Evolutionary conservation across 768 basidiomycete genomes (phyloP).

Genomic region (Terana coerulea): DNA sequence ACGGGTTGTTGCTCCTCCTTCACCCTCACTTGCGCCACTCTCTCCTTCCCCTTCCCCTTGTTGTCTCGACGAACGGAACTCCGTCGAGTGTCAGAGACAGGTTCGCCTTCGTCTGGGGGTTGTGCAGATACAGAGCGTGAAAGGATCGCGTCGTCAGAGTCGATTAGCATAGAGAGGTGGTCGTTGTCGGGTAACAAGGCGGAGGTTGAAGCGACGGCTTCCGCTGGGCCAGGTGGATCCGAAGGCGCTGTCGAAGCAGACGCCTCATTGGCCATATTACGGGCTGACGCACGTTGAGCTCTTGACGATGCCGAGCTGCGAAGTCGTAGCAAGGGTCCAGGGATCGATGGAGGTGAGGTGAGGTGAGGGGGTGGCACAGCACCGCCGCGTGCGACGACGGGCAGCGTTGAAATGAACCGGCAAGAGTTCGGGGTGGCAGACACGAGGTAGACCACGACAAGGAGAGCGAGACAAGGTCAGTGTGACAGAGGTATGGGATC

Average conservation of each 20-base stretch:
- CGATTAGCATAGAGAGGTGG: constrained; percentile 45
- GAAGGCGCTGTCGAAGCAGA: constrained; percentile 16
- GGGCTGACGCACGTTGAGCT: constrained; percentile 27
- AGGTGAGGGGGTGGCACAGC: not conserved
- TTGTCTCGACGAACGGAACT: constrained; percentile 27
- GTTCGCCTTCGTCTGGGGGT: constrained; percentile 22
- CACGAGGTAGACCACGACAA: not conserved
- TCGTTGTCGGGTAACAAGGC: constrained; percentile 54
- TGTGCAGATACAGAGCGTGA: constrained; percentile 57
- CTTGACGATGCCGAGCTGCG: constrained; percentile 15
- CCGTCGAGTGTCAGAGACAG: constrained; percentile 1
- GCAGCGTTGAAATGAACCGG: constrained; percentile 6
- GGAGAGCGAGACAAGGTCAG: constrained; percentile 7
- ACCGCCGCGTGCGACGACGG: not conserved
- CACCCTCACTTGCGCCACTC: constrained; percentile 32
- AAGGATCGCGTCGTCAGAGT: constrained; percentile 54
- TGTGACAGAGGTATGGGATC: constrained; percentile 16
- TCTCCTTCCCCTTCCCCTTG: constrained; percentile 48
- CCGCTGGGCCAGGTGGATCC: constrained; percentile 15
- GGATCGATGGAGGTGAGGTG: not conserved
- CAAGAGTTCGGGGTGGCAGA: constrained; percentile 9
- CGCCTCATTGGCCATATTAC: constrained; percentile 15
- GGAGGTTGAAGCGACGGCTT: constrained; percentile 34
- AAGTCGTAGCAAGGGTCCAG: not conserved
- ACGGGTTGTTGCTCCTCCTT: constrained; percentile 42